Percentiles rank a stretch among this genome's conserved stretches.
Evolutionary conservation across 345 rosid genomes (phyloP).

Genomic region (Linum usitatissimum): DNA sequence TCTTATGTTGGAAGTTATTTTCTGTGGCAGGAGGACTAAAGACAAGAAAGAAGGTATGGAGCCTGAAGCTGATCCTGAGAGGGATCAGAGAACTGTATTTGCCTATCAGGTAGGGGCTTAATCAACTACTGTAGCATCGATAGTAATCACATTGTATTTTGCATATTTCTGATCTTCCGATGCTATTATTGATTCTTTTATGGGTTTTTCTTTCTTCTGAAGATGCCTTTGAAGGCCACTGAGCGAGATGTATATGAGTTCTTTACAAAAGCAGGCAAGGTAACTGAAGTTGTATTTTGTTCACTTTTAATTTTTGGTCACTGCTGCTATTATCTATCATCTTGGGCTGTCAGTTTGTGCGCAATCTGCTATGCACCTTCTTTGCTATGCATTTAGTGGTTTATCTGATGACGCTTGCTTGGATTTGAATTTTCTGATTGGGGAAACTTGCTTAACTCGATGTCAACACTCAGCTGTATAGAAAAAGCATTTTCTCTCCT

Average conservation of each 20-base stretch:
- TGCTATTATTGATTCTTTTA: not conserved
- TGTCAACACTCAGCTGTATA: constrained; percentile 10
- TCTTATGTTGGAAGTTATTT: not conserved
- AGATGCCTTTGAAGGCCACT: constrained; percentile 93
- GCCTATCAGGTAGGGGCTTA: constrained; percentile 63
- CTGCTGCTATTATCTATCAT: not conserved
- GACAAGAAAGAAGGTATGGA: constrained; percentile 71
- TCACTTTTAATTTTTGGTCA: not conserved
- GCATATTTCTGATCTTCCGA: not conserved
- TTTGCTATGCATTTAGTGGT: not conserved
- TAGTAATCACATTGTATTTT: not conserved
- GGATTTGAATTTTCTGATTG: not conserved
- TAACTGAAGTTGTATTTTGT: constrained; percentile 19
- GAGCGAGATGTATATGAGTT: constrained; percentile 92
- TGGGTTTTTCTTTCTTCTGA: constrained; percentile 17
- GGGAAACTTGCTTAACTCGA: constrained; percentile 6
- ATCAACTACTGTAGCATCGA: not conserved
- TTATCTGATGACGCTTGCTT: not conserved
- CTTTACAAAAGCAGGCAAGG: constrained; percentile 95
- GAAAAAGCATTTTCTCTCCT: constrained; percentile 13
- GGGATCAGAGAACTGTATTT: constrained; percentile 94
- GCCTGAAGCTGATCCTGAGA: constrained; percentile 92
- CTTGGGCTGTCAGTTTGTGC: not conserved
- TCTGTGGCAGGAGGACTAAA: constrained; percentile 47
- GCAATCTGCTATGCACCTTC: constrained; percentile 1